Evolutionary conservation across 352 stramenopile species (phyloP), one percentile per base, ranked within the genome.

Genomic region (Stramenopiles sp.): DNA sequence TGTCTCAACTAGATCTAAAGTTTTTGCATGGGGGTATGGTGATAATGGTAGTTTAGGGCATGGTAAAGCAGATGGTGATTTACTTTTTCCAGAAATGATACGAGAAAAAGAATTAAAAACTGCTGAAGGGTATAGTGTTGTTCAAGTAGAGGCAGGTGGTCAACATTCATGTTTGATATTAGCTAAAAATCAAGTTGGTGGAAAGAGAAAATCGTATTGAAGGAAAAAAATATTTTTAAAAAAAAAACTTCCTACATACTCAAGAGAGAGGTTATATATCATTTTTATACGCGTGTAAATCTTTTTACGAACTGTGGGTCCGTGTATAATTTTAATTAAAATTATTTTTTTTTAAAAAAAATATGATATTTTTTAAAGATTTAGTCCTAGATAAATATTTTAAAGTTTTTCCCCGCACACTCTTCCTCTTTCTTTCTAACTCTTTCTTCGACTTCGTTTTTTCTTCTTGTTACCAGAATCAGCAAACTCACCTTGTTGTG

Each of bases 1-100:
- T 23, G 79, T 95, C 7, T 91, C 90, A 0, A 86, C 90, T 32
- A 86, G 84, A 76, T 84, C 91, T 81, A 81, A 86, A 31, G 83
- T 94, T 20, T 94, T 91, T 80, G 89, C 90, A 63, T 97, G 92
- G 92, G 92, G 92, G 74, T 96, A 95, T 80, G 91, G 91, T 29
- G 92, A 97, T 78, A 96, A 96, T 87, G 83, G 92, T 27, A 87
- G 88, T 30, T 86, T 97, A 6, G 92, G 92, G 23, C 89, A 94
- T 79, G 92, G 90, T 79, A 78, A 86, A 74, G 38, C 13, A 53
- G 89, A 93, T 32, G 83, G 87, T 79, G 92, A 96, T 78, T 88
- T 94, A 83, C 84, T 84, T 63, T 86, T 86, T 23, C 91, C 91
- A 13, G 83, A 80, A 29, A 69, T 83, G 76, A 30, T 96, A 32